phyloP scores from a whole-genome alignment of 257 asterid species.

The Leonotis leonurus region DNA sequence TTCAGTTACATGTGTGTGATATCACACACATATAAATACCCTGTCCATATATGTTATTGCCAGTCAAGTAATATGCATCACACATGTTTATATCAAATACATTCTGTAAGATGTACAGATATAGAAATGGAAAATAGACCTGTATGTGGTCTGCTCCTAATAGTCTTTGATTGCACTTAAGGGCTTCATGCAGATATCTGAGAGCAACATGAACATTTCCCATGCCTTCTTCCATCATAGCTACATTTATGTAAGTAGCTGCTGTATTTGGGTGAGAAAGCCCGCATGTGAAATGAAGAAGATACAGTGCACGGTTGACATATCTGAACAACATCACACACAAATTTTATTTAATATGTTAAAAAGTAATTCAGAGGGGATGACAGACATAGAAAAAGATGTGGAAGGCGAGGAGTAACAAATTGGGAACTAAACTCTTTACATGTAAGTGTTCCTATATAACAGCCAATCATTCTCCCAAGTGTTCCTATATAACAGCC shows the following conservation, averaged over 20 bases:
- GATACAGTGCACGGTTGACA: constrained; percentile 94
- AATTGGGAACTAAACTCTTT: too few species aligned
- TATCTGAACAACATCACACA: constrained; percentile 52
- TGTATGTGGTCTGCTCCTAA: constrained; percentile 97
- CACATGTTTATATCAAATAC: background rate
- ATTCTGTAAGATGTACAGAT: background rate
- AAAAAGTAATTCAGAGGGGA: background rate
- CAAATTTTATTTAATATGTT: background rate
- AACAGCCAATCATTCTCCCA: background rate
- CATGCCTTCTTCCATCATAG: constrained; percentile 99
- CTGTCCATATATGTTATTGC: background rate
- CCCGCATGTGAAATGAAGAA: constrained; percentile 96
- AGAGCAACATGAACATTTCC: constrained; percentile 99
- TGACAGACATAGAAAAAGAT: background rate
- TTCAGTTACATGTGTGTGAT: constrained; percentile 20
- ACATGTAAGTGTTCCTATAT: too few species aligned
- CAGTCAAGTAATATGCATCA: background rate
- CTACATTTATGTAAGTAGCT: constrained; percentile 95
- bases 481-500: background rate
- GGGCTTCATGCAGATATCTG: constrained; percentile 97
- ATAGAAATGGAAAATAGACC: constrained; percentile 37
- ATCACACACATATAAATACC: constrained; percentile 7
- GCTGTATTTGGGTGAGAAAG: constrained; percentile 99
- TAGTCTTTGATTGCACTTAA: constrained; percentile 83
- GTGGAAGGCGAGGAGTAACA: background rate